Evolutionary conservation across 2,329 filamentous ascomycete species (phyloP).

Genomic region (Geoglossum cookeanum): DNA sequence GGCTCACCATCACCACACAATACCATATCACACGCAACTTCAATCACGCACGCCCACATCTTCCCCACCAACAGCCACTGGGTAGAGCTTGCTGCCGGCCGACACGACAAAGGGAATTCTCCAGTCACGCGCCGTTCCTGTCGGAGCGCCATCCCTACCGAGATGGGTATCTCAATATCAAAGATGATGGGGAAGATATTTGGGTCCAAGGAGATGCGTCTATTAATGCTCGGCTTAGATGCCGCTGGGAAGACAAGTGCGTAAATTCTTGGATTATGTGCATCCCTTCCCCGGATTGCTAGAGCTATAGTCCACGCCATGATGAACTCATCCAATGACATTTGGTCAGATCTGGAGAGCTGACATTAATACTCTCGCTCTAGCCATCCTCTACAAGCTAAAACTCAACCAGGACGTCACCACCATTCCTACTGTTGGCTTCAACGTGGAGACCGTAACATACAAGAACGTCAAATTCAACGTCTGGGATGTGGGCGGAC

Average conservation of each 20-base stretch:
- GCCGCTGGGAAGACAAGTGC: slow-evolving; percentile 88
- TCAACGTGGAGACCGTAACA: slow-evolving; percentile 97
- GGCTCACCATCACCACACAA: not conserved
- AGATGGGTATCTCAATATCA: slow-evolving; percentile 81
- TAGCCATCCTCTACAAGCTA: slow-evolving; percentile 88
- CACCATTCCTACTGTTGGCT: slow-evolving; percentile 94
- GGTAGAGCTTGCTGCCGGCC: not conserved
- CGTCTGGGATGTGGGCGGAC: slow-evolving; percentile 95
- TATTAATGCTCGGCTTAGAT: slow-evolving; percentile 94
- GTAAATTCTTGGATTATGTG: slow-evolving; percentile 9
- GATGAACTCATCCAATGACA: not conserved
- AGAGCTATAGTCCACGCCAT: not conserved
- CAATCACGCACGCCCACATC: not conserved
- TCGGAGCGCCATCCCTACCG: not conserved
- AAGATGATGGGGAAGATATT: slow-evolving; percentile 98
- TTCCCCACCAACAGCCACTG: not conserved
- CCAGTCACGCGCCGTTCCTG: not conserved
- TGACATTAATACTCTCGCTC: not conserved
- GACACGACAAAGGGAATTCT: not conserved
- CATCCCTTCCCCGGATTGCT: not conserved
- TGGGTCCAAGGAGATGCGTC: slow-evolving; percentile 96
- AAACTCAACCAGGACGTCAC: slow-evolving; percentile 97
- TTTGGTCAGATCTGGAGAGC: not conserved
- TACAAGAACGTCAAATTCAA: slow-evolving; percentile 99
- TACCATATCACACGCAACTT: not conserved